These are phyloP conservation scores for Tarenaya hassleriana DNA, from an alignment of 345 rosid genomes.

Conservation along the genomic window DNA sequence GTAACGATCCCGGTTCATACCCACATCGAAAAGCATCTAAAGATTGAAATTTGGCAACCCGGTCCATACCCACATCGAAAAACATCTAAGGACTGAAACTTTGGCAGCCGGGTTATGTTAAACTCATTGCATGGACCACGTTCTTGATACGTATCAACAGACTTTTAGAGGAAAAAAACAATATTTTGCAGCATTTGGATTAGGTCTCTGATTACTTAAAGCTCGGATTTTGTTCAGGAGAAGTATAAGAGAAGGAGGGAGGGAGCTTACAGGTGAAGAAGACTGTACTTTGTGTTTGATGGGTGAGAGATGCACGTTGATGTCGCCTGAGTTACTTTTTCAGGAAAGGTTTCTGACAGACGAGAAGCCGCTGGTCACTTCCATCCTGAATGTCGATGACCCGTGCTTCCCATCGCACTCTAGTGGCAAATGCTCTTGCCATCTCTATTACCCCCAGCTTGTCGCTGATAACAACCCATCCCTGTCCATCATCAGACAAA, in stretches of 20 bases:
- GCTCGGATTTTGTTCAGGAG: background rate
- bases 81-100: too few relatives aligned
- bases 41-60: too few relatives aligned
- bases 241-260: constrained; percentile 1
- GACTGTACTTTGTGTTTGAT: constrained; percentile 18
- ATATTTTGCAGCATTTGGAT: too few relatives aligned
- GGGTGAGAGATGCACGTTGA: constrained; percentile 11
- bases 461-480: constrained; percentile 86
- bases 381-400: constrained; percentile 93
- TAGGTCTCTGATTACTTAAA: background rate
- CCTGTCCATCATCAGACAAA: constrained; percentile 35
- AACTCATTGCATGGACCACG: too few relatives aligned
- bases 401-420: constrained; percentile 94
- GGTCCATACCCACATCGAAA: too few relatives aligned
- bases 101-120: too few relatives aligned
- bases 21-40: too few relatives aligned
- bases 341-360: constrained; percentile 91
- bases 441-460: constrained; percentile 68
- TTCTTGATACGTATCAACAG: too few relatives aligned
- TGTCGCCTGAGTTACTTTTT: constrained; percentile 45
- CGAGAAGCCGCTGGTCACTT: constrained; percentile 88
- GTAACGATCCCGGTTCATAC: too few relatives aligned
- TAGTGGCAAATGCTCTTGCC: constrained; percentile 68
- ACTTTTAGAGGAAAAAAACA: too few relatives aligned
- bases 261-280: constrained; percentile 19